A percentile compares a stretch with the other conserved stretches of the same genome.
phyloP scores from a whole-genome alignment of 306 rosid genomes.

The Castanea sativa region DNA sequence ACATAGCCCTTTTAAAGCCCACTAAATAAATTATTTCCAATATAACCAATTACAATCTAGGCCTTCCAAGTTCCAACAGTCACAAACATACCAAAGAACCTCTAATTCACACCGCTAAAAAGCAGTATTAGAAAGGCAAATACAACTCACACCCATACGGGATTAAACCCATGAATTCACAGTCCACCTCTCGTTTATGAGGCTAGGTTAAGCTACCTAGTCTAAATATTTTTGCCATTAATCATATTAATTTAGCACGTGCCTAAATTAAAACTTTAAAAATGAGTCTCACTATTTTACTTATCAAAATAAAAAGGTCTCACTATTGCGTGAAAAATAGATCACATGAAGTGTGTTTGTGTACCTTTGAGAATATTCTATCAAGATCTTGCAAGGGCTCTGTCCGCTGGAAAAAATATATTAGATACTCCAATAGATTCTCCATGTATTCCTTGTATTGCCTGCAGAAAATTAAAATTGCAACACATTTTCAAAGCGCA shows the following conservation, averaged over 20 bases:
- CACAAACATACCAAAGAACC: not conserved
- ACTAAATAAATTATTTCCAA: not conserved
- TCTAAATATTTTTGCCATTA: not conserved
- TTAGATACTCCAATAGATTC: constrained; percentile 70
- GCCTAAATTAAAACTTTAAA: not conserved
- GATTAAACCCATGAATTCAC: not conserved
- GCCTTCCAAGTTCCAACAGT: not conserved
- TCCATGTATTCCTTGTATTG: constrained; percentile 75
- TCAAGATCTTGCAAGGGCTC: constrained; percentile 96
- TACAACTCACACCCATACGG: not conserved
- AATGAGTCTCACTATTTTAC: not conserved
- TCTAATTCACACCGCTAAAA: not conserved
- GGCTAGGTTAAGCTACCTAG: not conserved
- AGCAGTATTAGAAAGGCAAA: not conserved
- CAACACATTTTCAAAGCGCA: not conserved
- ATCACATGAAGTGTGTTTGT: constrained; percentile 1
- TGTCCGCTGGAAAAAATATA: constrained; percentile 81
- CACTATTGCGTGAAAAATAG: not conserved
- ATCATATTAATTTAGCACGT: not conserved
- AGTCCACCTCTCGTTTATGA: not conserved
- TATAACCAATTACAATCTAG: not conserved
- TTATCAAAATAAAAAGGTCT: not conserved
- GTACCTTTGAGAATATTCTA: constrained; percentile 81
- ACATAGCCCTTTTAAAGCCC: not conserved
- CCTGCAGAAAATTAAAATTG: constrained; percentile 44